These are phyloP conservation scores for Flaveria sonorensis DNA, from an alignment of 129 eudicot species.

Conservation along the genomic window DNA sequence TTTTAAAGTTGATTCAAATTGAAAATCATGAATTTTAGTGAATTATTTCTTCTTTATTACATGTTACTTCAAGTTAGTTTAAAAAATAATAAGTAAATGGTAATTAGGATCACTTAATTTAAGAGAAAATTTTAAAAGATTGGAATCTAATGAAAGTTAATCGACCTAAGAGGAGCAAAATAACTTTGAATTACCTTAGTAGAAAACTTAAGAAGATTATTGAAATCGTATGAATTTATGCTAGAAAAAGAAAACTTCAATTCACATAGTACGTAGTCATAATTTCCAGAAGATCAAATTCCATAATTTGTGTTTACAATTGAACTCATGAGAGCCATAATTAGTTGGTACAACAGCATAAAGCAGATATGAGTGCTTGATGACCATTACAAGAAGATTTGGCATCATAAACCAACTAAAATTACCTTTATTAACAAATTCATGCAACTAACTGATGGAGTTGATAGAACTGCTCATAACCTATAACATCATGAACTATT, in stretches of 20 bases:
- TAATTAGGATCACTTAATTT: too few species aligned
- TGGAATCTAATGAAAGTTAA: too few species aligned
- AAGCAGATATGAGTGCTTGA: not conserved
- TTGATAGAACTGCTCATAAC: not conserved
- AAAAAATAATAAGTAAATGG: too few species aligned
- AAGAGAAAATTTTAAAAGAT: too few species aligned
- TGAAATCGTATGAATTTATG: too few species aligned
- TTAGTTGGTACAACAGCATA: not conserved
- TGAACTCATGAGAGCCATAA: slow-evolving; percentile 1
- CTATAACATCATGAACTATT: not conserved
- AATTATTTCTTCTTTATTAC: too few species aligned
- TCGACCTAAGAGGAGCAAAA: too few species aligned
- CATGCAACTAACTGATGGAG: not conserved
- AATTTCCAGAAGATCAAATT: not conserved
- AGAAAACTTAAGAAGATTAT: too few species aligned
- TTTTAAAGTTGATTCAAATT: not conserved
- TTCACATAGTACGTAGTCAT: too few species aligned
- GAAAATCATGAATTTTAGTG: not conserved
- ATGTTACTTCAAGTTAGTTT: too few species aligned
- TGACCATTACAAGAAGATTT: not conserved
- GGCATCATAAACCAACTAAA: not conserved
- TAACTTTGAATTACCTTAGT: too few species aligned
- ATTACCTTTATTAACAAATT: not conserved
- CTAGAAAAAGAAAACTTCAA: too few species aligned
- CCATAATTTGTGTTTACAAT: not conserved